Base-by-base conservation (phyloP, 192 early-diverging fungal genomes). In the Coemansia aciculifera region DNA sequence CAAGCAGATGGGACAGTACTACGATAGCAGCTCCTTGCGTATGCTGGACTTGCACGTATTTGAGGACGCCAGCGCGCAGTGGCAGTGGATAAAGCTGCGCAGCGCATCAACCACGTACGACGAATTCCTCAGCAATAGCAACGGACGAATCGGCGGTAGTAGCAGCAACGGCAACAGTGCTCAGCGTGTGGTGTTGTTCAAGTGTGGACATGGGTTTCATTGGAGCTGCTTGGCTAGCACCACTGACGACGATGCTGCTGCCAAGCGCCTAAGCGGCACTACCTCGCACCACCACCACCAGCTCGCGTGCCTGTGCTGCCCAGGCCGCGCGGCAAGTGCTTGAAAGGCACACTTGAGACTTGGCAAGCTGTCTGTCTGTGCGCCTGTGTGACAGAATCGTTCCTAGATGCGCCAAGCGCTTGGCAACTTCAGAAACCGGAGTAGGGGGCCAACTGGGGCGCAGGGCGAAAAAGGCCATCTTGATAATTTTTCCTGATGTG, bases 21-120 rank as follows among this genome's bases (percentile, higher is more conserved):
- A 75, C 38, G 81, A 78, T 21, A 70, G 44, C 56, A 73, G 67
- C 52, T 23, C 75, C 12, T 40, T 78, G 67, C 75, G 70, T 21
- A 68, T 83, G 17, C 65, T 83, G 3, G 81, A 83, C 63, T 62
- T 83, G 24, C 81, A 78, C 32, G 75, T 83, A n/a, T 83, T 83
- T 60, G 81, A 83, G 67, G 80, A 83, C 54, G 67, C 66, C 37
- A 38, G 57, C 36, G 65, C 75, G 32, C 81, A 83, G 73, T 74
- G 72, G 76, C 75, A 77, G 59, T 83, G 81, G 81, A 78, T 83
- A 59, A 83, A 83, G 69, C 69, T 83, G 68, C 79, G 79, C 62
- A 66, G 60, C 15, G 74, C 74, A 4, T 59, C 74, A 5, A 61
- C 66, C 19, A 57, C 71, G 1, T 64, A 72, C 49, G 67, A 75